Conservation (phyloP, 2,329 filamentous ascomycete genomes). For the Alternaria sp. region DNA sequence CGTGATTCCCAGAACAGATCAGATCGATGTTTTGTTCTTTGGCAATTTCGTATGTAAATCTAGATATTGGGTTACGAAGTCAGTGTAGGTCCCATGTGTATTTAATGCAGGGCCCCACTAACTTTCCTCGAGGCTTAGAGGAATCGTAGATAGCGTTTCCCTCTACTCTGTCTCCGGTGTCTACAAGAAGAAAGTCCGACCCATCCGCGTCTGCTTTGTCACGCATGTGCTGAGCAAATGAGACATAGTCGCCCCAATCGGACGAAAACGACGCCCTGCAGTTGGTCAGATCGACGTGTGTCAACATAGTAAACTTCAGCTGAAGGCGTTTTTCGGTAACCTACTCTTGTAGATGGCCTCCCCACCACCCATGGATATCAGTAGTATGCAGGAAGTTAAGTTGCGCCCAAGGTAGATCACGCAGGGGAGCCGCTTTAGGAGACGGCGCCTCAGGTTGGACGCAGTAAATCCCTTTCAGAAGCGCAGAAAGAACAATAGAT, state of each 20-base stretch:
- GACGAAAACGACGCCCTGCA: conserved; percentile 85
- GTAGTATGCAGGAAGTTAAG: conserved; percentile 93
- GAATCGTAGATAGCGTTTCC: conserved; percentile 95
- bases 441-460: conserved; percentile 83
- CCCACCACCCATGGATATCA: conserved; percentile 94
- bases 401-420: conserved; percentile 88
- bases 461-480: conserved; percentile 55
- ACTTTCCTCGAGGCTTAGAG: conserved; percentile 81
- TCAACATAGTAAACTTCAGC: neutral
- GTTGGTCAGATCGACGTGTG: conserved; percentile 13
- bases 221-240: conserved; percentile 85
- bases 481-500: conserved; percentile 20
- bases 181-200: conserved; percentile 87
- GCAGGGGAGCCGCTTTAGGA: conserved; percentile 81
- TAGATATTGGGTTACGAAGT: neutral
- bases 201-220: conserved; percentile 79
- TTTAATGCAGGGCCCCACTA: neutral
- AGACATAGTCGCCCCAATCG: conserved; percentile 98
- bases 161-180: conserved; percentile 93
- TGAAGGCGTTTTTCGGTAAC: conserved; percentile 28
- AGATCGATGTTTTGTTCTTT: conserved; percentile 84
- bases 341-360: conserved; percentile 89
- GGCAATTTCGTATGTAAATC: conserved; percentile 86
- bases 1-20: conserved; percentile 90
- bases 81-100: neutral